These are phyloP conservation scores for Thermomucor indicae-seudaticae DNA, from an alignment of 371 early-diverging fungal species.

Conservation along the genomic window DNA sequence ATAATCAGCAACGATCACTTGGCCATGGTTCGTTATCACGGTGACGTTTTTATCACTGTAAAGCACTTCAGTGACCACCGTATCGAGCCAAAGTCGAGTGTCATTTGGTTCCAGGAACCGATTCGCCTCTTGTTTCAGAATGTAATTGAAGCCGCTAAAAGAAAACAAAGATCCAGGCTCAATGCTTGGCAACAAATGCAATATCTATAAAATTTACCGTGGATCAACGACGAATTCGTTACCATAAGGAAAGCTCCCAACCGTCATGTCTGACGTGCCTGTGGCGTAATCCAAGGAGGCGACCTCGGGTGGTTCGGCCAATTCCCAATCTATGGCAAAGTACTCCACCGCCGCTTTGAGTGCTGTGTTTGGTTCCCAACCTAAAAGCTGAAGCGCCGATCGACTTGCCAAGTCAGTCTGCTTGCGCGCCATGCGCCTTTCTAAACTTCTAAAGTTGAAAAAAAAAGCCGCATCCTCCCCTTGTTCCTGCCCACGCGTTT, in stretches of 20 bases:
- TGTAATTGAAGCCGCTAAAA: constrained; percentile 40
- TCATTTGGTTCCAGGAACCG: constrained; percentile 18
- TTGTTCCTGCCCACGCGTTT: too few relatives aligned
- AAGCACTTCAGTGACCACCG: constrained; percentile 23
- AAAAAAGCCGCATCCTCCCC: too few relatives aligned
- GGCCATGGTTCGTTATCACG: constrained; percentile 21
- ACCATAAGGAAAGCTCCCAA: constrained; percentile 30
- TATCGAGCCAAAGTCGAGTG: constrained; percentile 27
- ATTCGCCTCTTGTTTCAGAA: constrained; percentile 25
- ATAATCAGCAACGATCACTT: constrained; percentile 32
- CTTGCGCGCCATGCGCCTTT: constrained; percentile 19
- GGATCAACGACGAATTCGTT: constrained; percentile 42
- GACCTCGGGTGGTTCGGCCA: constrained; percentile 43
- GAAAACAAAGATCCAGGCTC: background rate
- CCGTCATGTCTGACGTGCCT: constrained; percentile 24
- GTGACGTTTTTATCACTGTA: constrained; percentile 25
- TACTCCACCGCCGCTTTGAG: constrained; percentile 42
- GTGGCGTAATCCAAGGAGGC: constrained; percentile 42
- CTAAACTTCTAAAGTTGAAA: constrained; percentile 7
- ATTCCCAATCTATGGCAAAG: constrained; percentile 44
- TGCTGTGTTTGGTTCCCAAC: constrained; percentile 35
- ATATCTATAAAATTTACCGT: too few relatives aligned
- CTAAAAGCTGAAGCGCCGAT: constrained; percentile 27
- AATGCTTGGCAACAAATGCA: background rate
- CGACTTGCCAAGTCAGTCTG: constrained; percentile 39